Evolutionary conservation across 306 rosid species (phyloP), one percentile per base, ranked within the genome.

Genomic region (Coriaria nepalensis): DNA sequence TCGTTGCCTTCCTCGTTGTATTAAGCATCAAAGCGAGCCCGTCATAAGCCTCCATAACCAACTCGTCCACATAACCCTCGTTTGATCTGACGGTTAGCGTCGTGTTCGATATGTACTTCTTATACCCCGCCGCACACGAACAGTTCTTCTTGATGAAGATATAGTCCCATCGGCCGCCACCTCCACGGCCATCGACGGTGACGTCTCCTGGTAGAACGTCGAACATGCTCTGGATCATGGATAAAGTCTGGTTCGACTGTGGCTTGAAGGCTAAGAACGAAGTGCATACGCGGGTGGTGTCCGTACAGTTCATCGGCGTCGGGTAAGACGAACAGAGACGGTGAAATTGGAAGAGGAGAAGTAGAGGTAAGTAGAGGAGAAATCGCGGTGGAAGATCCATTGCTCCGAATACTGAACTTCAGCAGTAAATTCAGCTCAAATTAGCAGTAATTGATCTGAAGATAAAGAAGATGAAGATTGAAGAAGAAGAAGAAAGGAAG

Each of bases 181-280:
- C 57, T 7, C 75, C 82, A 57, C 61, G 73, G 35, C 87, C 79
- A 65, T 90, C 98, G 33, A 74, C 77, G 11, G 94, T 79, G 40
- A 92, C 68, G 59, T 92, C 98, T 37, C 52, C 49, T 1, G 81
- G 87, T 39, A 85, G 57, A 11, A 85, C 87, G 69, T 90, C 98
- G 67, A 90, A 90, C 95, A 90, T 85, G 72, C 94, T 81, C 49
- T 75, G 72, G 50, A 90, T 57, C 67, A 79, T 62, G 9, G 73
- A 58, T 4, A 82, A 64, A 4, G 94, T 67, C 63, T 85, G 83
- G 57, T 75, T 72, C 10, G 55, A 55, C 13, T 57, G 60, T 13
- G 92, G 87, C 71, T 77, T 79, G 48, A 68, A 90, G 43, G 93
- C 96, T 60, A 90, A 11, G 71, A 90, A 90, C 2, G 98, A 85